Evolutionary conservation across 139 green algal genomes (phyloP).

Genomic region (Micractinium conductrix): DNA sequence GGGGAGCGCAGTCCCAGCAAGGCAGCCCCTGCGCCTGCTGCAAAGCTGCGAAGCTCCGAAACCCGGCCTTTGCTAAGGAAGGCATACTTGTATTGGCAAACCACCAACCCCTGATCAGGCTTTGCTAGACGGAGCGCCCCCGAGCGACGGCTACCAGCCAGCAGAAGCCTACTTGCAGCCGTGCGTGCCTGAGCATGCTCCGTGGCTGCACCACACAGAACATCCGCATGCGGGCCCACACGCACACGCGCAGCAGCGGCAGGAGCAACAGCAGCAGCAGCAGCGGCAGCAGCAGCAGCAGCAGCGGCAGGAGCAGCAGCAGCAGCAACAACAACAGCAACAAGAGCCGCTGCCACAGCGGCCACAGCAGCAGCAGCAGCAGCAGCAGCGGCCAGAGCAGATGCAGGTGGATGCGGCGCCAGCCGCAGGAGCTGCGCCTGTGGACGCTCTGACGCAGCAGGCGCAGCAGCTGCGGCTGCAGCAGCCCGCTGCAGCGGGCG

Average conservation of each 20-base stretch:
- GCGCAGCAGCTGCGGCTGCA: neutral
- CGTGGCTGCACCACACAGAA: no score
- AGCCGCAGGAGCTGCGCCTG: neutral
- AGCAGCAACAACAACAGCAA: neutral
- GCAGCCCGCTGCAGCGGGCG: neutral
- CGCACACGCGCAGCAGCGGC: neutral
- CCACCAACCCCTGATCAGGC: no score
- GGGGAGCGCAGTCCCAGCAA: no score
- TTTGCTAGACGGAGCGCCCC: slow-evolving; percentile 10
- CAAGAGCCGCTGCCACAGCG: neutral
- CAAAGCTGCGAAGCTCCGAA: no score
- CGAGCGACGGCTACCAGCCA: neutral
- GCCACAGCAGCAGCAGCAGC: slow-evolving; percentile 21
- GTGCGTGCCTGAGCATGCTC: no score
- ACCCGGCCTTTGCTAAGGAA: no score
- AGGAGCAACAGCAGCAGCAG: neutral
- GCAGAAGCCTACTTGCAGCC: no score
- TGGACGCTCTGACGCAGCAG: neutral
- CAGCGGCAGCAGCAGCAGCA: slow-evolving; percentile 10
- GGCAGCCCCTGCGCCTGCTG: no score
- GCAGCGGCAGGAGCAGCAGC: no score
- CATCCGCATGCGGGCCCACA: no score
- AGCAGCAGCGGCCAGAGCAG: neutral
- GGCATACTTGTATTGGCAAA: no score
- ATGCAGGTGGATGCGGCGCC: neutral